phyloP scores from a whole-genome alignment of 78 protist species.

The Pelomyxa schiedti region DNA sequence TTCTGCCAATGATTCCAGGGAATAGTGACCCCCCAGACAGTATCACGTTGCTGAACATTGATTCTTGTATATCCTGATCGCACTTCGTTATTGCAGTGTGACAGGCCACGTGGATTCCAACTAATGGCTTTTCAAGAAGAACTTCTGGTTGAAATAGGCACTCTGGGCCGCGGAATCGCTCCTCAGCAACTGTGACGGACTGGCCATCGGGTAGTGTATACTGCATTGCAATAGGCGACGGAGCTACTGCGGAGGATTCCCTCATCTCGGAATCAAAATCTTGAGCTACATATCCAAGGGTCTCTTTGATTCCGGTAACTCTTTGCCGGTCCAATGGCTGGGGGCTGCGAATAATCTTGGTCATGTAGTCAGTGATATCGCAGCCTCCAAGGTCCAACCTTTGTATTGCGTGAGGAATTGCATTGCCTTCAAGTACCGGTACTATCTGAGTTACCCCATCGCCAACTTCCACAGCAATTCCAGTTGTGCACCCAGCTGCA shows the following conservation, averaged over 20 bases:
- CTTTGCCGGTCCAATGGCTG: slow-evolving; percentile 90
- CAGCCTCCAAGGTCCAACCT: slow-evolving; percentile 89
- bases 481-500: slow-evolving; percentile 80
- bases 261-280: slow-evolving; percentile 57
- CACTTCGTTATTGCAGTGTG: slow-evolving; percentile 28
- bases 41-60: slow-evolving; percentile 45
- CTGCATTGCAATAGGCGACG: slow-evolving; percentile 34
- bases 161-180: slow-evolving; percentile 83
- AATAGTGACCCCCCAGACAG: slow-evolving; percentile 78
- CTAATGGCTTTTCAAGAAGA: slow-evolving; percentile 66
- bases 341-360: slow-evolving; percentile 74
- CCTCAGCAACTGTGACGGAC: slow-evolving; percentile 68
- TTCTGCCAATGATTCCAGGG: slow-evolving; percentile 26
- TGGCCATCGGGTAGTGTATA: slow-evolving; percentile 73
- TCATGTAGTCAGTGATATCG: slow-evolving; percentile 83
- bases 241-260: slow-evolving; percentile 66
- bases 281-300: slow-evolving; percentile 36
- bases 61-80: slow-evolving; percentile 34
- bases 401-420: slow-evolving; percentile 76
- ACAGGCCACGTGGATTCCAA: slow-evolving; percentile 65
- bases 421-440: slow-evolving; percentile 92
- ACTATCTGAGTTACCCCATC: slow-evolving; percentile 92
- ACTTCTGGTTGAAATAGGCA: slow-evolving; percentile 83
- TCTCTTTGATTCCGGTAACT: slow-evolving; percentile 85
- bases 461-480: slow-evolving; percentile 94